Evolutionary conservation across 805 yeast species (phyloP), one percentile per base, ranked within the genome.

Genomic region (Yarrowia sp.): DNA sequence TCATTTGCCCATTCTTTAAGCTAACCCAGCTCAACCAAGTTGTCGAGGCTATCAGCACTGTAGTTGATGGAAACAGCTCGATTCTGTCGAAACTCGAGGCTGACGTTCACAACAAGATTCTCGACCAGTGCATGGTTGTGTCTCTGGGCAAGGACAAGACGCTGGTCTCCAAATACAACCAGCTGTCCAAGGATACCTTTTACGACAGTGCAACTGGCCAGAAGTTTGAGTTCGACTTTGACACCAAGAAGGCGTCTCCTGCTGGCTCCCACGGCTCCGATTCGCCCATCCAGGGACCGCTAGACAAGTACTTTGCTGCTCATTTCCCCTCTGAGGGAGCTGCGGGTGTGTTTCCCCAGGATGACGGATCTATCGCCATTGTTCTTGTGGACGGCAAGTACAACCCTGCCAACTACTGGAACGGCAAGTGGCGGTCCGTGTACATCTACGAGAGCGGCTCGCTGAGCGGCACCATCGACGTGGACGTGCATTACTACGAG

Each of bases 401-500:
- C 71, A 91, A 88, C 76, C 86, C 90, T 55, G 82, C 84, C 46
- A 94, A 94, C 79, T 92, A 82, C 79, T 91, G 93, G 85, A 92
- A 92, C 73, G 98, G 98, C 9, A 85, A 87, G 75, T 92, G 98
- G 97, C 84, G 81, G 66, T 87, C 96, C 0, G 79, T 80, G 69
- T 92, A 91, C 77, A 74, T 78, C 8, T 79, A 84, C 68, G 76
- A 82, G 72, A 70, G 74, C 0, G 74, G 76, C 0, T 66, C 75
- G 8, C 70, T 90, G 15, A 72, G 71, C 2, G 97, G 96, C 5
- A 75, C 76, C 8, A 82, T 91, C 42, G 77, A 76, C 20, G 83
- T 92, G 39, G 93, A 91, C 71, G 89, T 93, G 47, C 99, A 94
- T 77, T 95, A 93, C 77, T 95, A 85, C 76, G 99, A 94, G 79